Evolutionary conservation across 140 eudicot genomes (phyloP), one percentile per base, ranked within the genome.

Genomic region (Stevia rebaudiana): DNA sequence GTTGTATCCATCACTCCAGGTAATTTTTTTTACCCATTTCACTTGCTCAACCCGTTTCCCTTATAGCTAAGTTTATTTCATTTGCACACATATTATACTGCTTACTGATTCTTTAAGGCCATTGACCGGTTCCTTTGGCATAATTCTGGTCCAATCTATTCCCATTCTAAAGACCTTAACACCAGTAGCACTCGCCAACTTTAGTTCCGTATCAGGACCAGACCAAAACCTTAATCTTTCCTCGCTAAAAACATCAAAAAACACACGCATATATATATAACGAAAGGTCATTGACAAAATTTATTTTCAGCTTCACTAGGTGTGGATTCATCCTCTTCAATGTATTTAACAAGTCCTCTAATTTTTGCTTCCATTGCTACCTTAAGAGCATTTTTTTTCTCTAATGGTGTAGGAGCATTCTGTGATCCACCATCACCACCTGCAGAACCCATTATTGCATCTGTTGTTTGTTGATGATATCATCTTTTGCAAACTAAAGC

Each of bases 201-300:
- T 85, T 22, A 92, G 61, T 67, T 92, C 98, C 8, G 88, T 88
- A 76, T 92, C 98, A 65, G 98, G 98, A 75, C 88, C 98, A 49
- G 98, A 92, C 98, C 98, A 92, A 88, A 92, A 92, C 82, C 96
- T 80, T 65, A 92, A 82, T 72, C 98, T 79, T 80, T 92, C 98
- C 87, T 92, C 91, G 86, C 98, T 92, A 82, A 72, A 79, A 74
- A 67, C 1, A 19, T 49, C 39, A 61, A 39, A 43, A 28, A 2
- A 28, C 33, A 28, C 33, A 28, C 4, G 4, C 4, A 28, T 4
- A 28, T 28, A 28, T 28, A 28, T 15, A 48, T 50, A 65, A 36
- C 10, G 3, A 10, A 56, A 56, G 37, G 25, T 16, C 10, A 71
- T 7, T 39, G 23, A 40, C 69, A 71, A 33, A 46, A 52, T 11